Percentiles rank a stretch among this genome's conserved stretches.
Evolutionary conservation across 352 stramenopile species (phyloP).

Genomic region (Phytophthora rubi): DNA sequence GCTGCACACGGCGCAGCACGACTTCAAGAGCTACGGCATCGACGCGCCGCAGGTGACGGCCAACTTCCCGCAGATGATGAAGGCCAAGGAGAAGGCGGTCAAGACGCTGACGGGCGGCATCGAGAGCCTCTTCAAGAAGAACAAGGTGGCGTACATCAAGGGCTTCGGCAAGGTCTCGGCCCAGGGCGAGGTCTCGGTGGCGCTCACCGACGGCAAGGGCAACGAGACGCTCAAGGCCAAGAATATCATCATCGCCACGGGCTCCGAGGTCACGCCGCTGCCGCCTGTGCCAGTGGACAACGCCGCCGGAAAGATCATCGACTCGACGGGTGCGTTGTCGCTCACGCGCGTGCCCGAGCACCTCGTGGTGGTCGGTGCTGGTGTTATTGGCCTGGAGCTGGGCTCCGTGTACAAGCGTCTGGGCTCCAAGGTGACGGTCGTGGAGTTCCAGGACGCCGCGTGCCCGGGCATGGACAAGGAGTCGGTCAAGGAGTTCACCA

Average conservation of each 20-base stretch:
- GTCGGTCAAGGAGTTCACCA: conserved; percentile 97
- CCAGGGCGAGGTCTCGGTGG: conserved; percentile 93
- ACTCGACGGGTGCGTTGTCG: conserved; percentile 97
- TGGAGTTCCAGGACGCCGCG: conserved; percentile 98
- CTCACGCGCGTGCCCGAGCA: conserved; percentile 94
- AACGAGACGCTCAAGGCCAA: conserved; percentile 95
- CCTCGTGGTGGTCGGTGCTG: conserved; percentile 97
- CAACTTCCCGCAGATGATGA: conserved; percentile 97
- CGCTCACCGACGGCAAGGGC: conserved; percentile 89
- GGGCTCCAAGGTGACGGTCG: conserved; percentile 94
- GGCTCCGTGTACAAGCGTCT: conserved; percentile 98
- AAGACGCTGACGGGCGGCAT: conserved; percentile 96
- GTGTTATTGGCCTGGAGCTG: conserved; percentile 99
- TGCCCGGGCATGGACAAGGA: conserved; percentile 95
- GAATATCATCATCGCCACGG: conserved; percentile 96
- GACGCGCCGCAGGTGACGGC: conserved; percentile 89
- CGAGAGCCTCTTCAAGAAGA: conserved; percentile 99
- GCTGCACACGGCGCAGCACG: conserved; percentile 96
- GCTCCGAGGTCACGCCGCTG: conserved; percentile 92
- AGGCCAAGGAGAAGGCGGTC: conserved; percentile 96
- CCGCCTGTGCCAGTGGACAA: conserved; percentile 98
- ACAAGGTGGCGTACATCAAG: conserved; percentile 99
- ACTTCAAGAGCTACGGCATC: conserved; percentile 97
- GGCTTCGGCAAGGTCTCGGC: conserved; percentile 94
- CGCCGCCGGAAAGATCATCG: conserved; percentile 96